A percentile compares a stretch with the other conserved stretches of the same genome.
These are phyloP conservation scores for Asterochloris erici DNA, from an alignment of 139 green algal species.

Conservation along the genomic window DNA sequence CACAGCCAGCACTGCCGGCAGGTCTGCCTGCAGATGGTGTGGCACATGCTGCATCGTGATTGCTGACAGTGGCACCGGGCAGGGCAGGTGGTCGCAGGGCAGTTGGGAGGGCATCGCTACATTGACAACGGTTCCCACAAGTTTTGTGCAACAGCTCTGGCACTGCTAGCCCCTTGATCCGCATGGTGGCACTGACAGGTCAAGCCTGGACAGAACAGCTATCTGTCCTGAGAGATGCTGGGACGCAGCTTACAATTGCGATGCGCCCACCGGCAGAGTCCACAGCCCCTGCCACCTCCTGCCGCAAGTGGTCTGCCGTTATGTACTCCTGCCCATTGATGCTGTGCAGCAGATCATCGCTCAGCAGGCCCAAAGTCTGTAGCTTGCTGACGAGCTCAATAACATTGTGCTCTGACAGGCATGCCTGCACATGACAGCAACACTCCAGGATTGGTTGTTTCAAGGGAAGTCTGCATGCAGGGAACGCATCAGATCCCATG, in stretches of 20 bases:
- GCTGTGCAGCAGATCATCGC: constrained; percentile 78
- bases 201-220: no score
- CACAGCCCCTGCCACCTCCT: constrained; percentile 50
- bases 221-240: neutral
- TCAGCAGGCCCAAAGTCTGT: constrained; percentile 66
- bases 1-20: constrained; percentile 71
- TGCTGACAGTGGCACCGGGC: no score
- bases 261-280: constrained; percentile 60
- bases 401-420: constrained; percentile 83
- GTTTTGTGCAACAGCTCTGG: no score
- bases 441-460: neutral
- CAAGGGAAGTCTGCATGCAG: neutral
- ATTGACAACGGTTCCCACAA: no score
- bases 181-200: no score
- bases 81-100: no score
- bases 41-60: neutral
- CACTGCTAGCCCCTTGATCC: no score
- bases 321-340: constrained; percentile 86
- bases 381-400: constrained; percentile 89
- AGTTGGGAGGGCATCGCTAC: no score
- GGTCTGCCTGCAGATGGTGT: constrained; percentile 49
- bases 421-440: constrained; percentile 22
- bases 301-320: constrained; percentile 57
- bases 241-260: constrained; percentile 45
- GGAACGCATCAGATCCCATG: constrained; percentile 3